Base-by-base conservation (phyloP, 306 rosid species). In the Acacia crassicarpa region DNA sequence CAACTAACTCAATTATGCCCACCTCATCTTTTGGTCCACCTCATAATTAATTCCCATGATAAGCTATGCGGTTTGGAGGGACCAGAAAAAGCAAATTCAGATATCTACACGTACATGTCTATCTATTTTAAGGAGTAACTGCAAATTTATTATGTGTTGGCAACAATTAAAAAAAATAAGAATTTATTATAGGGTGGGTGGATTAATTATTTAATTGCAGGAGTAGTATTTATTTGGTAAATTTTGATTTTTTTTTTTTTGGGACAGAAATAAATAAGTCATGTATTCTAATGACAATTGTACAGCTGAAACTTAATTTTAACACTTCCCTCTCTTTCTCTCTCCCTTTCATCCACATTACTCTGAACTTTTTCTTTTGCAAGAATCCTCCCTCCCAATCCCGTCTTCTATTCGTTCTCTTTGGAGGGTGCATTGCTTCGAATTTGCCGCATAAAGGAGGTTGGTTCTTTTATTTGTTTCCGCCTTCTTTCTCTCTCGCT, bases 261-360 rank as follows among this genome's bases (percentile, higher is more conserved):
- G n/a, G 35, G 41, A 9, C 25, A 15, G 3, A 14, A 65, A 11
- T 59, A 59, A 59, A 59, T 58, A 44, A 53, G 45, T n/a, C 25
- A 25, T 9, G n/a, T n/a, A 5, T 4, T 27, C 27, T 27, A 68
- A 68, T 68, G 73, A 20, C 45, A 19, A 35, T 33, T 67, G 17
- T 30, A 20, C 65, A 20, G 76, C 70, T 45, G 14, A 25, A 66
- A 23, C 84, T 77, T 80, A 33, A 66, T 76, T 70, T 20, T 56
- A 68, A 86, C 79, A 30, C 77, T 80, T 69, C 83, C 82, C 80
- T 74, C 83, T 81, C 84, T 68, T 75, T 84, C 86, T 8, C 54
- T 14, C 3, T 13, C 5, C 14, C 53, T 33, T 59, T 75, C 75
- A 32, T 58, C 71, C 13, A 51, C 61, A 10, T 14, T 76, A 53